Evolutionary conservation across 148 eudicot species (phyloP).

Genomic region (Vaccinium macrocarpon): DNA sequence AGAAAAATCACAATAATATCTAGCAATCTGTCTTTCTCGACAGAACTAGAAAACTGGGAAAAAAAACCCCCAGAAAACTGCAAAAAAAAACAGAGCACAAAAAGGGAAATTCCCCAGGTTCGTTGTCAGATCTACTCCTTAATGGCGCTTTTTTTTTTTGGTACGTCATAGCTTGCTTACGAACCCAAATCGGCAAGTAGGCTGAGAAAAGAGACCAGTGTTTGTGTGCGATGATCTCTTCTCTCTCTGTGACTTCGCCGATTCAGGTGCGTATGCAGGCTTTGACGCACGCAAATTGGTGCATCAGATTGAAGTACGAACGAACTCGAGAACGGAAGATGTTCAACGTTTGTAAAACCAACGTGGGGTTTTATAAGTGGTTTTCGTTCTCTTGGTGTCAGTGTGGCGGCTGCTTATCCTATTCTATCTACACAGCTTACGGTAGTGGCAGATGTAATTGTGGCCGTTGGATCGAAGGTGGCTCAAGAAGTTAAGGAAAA

Average conservation of each 20-base stretch:
- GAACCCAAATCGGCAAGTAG: background rate
- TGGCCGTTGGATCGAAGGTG: conserved; percentile 2
- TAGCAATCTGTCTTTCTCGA: background rate
- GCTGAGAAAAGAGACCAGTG: background rate
- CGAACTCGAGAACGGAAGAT: background rate
- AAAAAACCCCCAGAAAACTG: background rate
- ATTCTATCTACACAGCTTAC: too few species aligned
- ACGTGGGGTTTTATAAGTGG: background rate
- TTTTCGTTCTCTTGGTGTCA: background rate
- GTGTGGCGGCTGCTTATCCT: background rate
- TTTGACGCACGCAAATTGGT: background rate
- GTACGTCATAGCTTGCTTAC: background rate
- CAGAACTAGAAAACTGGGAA: background rate
- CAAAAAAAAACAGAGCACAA: background rate
- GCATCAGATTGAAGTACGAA: background rate
- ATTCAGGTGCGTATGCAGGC: conserved; percentile 11
- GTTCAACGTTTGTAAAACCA: background rate
- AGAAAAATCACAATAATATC: too few species aligned
- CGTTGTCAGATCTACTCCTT: background rate
- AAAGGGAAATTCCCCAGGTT: background rate
- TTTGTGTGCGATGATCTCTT: background rate
- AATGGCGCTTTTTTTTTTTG: background rate
- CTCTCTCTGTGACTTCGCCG: background rate
- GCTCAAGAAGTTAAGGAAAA: background rate
- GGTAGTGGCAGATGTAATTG: background rate